Percentiles rank a stretch among this genome's conserved stretches.
phyloP scores from a whole-genome alignment of 768 basidiomycete species.

The Phylloporus sp. region DNA sequence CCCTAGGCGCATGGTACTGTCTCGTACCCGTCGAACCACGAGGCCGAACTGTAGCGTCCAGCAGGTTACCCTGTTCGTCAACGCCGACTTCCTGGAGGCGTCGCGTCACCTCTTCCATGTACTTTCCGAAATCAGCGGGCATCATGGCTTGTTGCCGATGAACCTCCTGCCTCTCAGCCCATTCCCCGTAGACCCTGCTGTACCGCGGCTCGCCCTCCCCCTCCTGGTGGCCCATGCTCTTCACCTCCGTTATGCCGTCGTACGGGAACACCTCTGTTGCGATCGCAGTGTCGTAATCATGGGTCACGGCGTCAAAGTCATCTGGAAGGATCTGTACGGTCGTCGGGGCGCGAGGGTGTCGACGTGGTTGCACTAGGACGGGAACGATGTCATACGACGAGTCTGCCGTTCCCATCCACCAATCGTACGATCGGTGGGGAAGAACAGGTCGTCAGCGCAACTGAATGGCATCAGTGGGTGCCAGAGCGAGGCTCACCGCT shows the following conservation, averaged over 20 bases:
- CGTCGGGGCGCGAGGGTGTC: constrained; percentile 29
- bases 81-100: constrained; percentile 33
- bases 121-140: constrained; percentile 25
- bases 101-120: constrained; percentile 32
- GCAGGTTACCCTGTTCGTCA: constrained; percentile 28
- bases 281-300: constrained; percentile 25
- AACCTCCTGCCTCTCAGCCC: constrained; percentile 28
- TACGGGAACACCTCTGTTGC: constrained; percentile 21
- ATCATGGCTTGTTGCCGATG: constrained; percentile 20
- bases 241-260: constrained; percentile 26
- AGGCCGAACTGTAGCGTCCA: constrained; percentile 14
- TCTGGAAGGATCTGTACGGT: constrained; percentile 30
- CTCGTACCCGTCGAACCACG: constrained; percentile 2
- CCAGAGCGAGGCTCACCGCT: constrained; percentile 25
- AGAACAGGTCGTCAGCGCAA: constrained; percentile 4
- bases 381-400: constrained; percentile 32
- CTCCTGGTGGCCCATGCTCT: constrained; percentile 4
- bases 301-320: constrained; percentile 29
- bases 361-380: constrained; percentile 12
- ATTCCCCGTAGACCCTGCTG: constrained; percentile 31
- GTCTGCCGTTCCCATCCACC: constrained; percentile 18
- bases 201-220: constrained; percentile 15
- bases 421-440: neutral
- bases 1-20: constrained; percentile 11
- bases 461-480: neutral